Evolutionary conservation across 257 asterid genomes (phyloP).

Genomic region (Solanum etuberosum): DNA sequence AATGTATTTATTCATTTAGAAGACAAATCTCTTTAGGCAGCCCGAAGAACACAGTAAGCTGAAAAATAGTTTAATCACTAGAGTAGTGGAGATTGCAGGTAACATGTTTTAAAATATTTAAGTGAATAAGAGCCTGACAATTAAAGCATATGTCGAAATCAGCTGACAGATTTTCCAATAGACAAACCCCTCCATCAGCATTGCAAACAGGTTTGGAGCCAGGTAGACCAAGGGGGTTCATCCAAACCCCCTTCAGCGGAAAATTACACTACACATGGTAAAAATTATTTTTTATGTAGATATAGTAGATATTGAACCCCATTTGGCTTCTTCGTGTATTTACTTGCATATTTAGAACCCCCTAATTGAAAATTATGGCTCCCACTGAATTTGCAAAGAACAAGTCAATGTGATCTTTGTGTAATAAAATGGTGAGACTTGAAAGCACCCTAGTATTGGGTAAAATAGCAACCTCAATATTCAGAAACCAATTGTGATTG

Average conservation of each 20-base stretch:
- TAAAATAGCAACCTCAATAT: neutral
- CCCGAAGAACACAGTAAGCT: neutral
- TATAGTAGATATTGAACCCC: neutral
- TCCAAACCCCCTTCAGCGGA: neutral
- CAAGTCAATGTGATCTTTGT: neutral
- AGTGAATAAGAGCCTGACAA: neutral
- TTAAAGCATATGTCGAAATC: neutral
- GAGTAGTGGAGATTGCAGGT: neutral
- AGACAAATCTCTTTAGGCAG: neutral
- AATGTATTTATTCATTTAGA: neutral
- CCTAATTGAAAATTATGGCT: neutral
- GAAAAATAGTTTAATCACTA: neutral
- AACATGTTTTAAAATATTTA: neutral
- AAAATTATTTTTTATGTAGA: neutral
- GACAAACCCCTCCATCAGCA: neutral
- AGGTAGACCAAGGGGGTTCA: neutral
- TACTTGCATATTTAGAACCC: neutral
- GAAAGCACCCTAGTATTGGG: neutral
- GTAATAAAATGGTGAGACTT: neutral
- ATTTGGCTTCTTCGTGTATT: neutral
- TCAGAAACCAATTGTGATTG: neutral
- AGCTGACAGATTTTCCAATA: neutral
- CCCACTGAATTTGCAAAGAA: neutral
- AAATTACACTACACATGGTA: neutral
- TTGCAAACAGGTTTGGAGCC: neutral